These are phyloP conservation scores for Pythium rishiriense DNA, from an alignment of 352 stramenopile genomes.

Conservation along the genomic window DNA sequence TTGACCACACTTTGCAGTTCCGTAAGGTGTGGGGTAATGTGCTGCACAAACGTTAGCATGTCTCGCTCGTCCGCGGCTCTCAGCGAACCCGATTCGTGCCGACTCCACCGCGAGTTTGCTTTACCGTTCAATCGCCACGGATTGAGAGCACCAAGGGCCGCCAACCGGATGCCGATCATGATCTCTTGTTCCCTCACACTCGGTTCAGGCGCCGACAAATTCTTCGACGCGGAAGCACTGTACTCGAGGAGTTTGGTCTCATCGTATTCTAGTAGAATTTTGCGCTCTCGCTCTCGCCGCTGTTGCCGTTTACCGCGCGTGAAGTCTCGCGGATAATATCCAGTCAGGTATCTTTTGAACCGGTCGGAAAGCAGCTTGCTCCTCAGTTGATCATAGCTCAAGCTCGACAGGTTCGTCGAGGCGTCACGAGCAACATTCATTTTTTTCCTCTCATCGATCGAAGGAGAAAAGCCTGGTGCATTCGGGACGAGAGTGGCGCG, in stretches of 20 bases:
- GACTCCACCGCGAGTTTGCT: constrained; percentile 14
- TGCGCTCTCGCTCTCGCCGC: constrained; percentile 19
- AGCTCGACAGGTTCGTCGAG: neutral
- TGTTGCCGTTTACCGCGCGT: constrained; percentile 22
- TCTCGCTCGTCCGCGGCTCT: constrained; percentile 17
- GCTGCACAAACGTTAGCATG: constrained; percentile 2
- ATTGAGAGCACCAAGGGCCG: constrained; percentile 5
- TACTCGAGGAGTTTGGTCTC: constrained; percentile 18
- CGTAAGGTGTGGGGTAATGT: constrained; percentile 13
- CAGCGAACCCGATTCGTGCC: neutral
- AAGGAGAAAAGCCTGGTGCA: constrained; percentile 25
- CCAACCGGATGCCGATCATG: constrained; percentile 15
- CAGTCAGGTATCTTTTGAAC: constrained; percentile 20
- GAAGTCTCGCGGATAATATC: constrained; percentile 26
- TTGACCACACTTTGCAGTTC: constrained; percentile 17
- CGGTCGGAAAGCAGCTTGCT: constrained; percentile 20
- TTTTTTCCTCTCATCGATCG: constrained; percentile 17
- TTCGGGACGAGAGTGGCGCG: constrained; percentile 1
- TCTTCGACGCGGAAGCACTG: neutral
- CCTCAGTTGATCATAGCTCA: constrained; percentile 14
- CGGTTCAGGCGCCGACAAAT: neutral
- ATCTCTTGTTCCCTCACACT: constrained; percentile 16
- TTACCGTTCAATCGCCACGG: constrained; percentile 16
- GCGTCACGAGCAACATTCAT: neutral
- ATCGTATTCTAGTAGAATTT: constrained; percentile 21